Percentiles rank a stretch among this genome's conserved stretches.
These are phyloP conservation scores for Bertia moriformis DNA, from an alignment of 2,329 filamentous ascomycete genomes.

Conservation along the genomic window DNA sequence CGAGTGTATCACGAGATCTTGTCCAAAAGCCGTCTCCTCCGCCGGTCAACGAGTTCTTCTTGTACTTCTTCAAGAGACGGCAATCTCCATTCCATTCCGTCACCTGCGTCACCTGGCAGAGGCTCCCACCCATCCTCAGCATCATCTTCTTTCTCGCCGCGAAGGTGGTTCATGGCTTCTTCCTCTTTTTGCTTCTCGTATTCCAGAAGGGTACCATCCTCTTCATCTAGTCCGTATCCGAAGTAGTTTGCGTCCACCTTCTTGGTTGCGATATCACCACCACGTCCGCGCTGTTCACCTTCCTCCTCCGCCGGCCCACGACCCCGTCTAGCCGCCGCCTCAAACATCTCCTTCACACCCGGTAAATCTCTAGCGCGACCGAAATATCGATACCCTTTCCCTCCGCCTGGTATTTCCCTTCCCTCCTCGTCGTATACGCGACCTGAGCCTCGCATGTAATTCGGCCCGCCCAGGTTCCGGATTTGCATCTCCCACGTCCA, in stretches of 20 bases:
- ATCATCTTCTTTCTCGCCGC: slow-evolving; percentile 38
- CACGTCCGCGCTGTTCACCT: slow-evolving; percentile 22
- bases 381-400: slow-evolving; percentile 89
- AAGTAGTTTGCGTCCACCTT: slow-evolving; percentile 90
- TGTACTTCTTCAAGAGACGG: slow-evolving; percentile 88
- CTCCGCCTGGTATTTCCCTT: slow-evolving; percentile 56
- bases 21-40: slow-evolving; percentile 70
- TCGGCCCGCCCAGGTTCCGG: slow-evolving; percentile 84
- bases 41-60: slow-evolving; percentile 75
- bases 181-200: slow-evolving; percentile 77
- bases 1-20: slow-evolving; percentile 39
- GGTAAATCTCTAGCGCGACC: slow-evolving; percentile 79
- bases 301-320: slow-evolving; percentile 8
- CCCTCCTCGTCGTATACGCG: slow-evolving; percentile 63
- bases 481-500: slow-evolving; percentile 99
- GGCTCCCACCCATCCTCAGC: slow-evolving; percentile 64
- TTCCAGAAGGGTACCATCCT: slow-evolving; percentile 64
- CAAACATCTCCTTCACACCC: slow-evolving; percentile 91
- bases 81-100: slow-evolving; percentile 68
- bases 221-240: slow-evolving; percentile 83
- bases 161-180: slow-evolving; percentile 59
- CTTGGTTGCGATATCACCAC: slow-evolving; percentile 19
- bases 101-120: slow-evolving; percentile 72
- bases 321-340: slow-evolving; percentile 28
- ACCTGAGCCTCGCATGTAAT: slow-evolving; percentile 71